Evolutionary conservation across 2,329 filamentous ascomycete species (phyloP).

Genomic region (Ascochyta viciae-villosae): DNA sequence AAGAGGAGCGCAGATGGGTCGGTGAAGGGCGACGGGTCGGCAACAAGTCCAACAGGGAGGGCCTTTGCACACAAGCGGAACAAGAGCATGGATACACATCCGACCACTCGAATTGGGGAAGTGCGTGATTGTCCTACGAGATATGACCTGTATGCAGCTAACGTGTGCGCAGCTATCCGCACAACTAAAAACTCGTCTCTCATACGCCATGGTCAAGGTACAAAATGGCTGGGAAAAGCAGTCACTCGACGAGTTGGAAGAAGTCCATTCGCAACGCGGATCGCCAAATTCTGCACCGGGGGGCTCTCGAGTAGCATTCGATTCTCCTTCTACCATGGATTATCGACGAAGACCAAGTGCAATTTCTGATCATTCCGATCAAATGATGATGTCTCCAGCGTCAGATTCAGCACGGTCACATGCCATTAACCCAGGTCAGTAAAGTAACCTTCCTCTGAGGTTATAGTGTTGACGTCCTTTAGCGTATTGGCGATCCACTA

Average conservation of each 20-base stretch:
- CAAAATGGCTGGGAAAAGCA: constrained; percentile 84
- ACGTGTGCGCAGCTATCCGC: constrained; percentile 68
- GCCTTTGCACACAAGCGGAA: constrained; percentile 70
- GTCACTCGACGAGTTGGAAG: constrained; percentile 79
- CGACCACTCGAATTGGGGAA: constrained; percentile 75
- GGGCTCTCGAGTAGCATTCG: constrained; percentile 47
- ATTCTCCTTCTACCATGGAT: constrained; percentile 37
- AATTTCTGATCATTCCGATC: constrained; percentile 46
- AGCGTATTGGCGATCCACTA: constrained; percentile 41
- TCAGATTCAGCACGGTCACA: constrained; percentile 35
- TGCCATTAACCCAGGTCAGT: constrained; percentile 34
- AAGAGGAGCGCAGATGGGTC: constrained; percentile 81
- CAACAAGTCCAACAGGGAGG: constrained; percentile 19
- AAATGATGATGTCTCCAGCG: constrained; percentile 44
- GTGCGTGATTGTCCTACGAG: constrained; percentile 57
- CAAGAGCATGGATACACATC: constrained; percentile 71
- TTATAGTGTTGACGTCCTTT: background rate
- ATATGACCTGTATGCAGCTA: constrained; percentile 27
- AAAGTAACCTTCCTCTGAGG: background rate
- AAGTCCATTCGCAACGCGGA: constrained; percentile 71
- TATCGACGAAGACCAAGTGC: constrained; percentile 45
- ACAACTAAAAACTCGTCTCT: constrained; percentile 81
- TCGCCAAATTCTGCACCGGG: constrained; percentile 68
- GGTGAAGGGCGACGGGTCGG: constrained; percentile 58
- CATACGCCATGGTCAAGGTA: constrained; percentile 93